Evolutionary conservation across 352 stramenopile species (phyloP), one percentile per base, ranked within the genome.

Genomic region (Phytophthora cryptogea): DNA sequence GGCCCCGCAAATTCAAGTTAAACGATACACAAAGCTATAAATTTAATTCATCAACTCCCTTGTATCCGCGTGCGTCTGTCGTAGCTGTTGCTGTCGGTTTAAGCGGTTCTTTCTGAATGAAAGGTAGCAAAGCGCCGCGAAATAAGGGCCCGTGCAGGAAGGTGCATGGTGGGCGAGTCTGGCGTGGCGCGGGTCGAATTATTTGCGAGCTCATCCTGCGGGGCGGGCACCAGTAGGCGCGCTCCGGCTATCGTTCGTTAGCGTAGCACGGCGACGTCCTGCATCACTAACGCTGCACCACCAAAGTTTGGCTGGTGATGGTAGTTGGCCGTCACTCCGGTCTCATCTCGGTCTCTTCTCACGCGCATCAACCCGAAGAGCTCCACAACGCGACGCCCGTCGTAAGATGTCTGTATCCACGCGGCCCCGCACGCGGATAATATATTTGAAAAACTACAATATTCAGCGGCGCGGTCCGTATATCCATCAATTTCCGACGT

Each of bases 371-470:
- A 30, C 36, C 20, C 20, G 20, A 2, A 48, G 48, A 42, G 26
- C 33, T 27, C 39, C 17, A 42, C 55, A 37, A 56, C 39, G 26
- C 20, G 54, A 63, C 17, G 35, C 6, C 8, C 26, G 13, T n/a
- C 14, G n/a, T 20, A 41, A 54, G 33, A 55, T 40, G 55, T 63
- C 8, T 57, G 46, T 45, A 63, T 63, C 55, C 52, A 47, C 31
- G 5, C 2, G 8, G 5, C 36, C 13, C 32, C 32, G 32, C 32
- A 36, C 3, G 31, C 36, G 45, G 30, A 63, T 63, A 36, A 51
- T 63, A 63, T 58, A 50, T 63, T 63, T 63, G 54, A 56, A 23
- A 44, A 48, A 42, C 20, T 28, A 59, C 35, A 54, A n/a, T 53
- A 54, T 54, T 61, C 53, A 61, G 55, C 26, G n/a, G 20, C 14